Base-by-base conservation (phyloP, 2,329 filamentous ascomycete species). In the Raffaelea arxii region DNA sequence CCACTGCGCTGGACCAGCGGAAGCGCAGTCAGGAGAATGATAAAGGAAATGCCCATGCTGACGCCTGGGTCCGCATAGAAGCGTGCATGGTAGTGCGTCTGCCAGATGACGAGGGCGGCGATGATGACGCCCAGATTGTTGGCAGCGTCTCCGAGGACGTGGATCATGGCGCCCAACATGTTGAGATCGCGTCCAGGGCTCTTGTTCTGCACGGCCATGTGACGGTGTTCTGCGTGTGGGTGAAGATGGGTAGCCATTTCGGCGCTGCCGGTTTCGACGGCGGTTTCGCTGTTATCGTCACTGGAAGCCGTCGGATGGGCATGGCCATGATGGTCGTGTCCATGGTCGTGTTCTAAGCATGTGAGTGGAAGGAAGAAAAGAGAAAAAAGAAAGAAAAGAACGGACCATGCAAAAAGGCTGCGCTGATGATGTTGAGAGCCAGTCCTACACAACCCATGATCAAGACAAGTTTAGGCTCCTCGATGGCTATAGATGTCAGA, bases 71-170 rank as follows among this genome's bases (percentile, higher is more conserved):
- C 85, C 5, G 80, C 82, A 54, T 88, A 89, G 65, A 75, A 86
- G 27, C 81, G 70, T 4, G 62, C 68, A 1, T 74, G 66, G 25
- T 74, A 78, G 25, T 71, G 58, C 0, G 74, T 68, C 47, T 80
- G 67, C 84, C 82, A 87, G 59, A 89, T 83, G 25, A 86, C 69
- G 2, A 82, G 56, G 0, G 81, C 82, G 1, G 83, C 75, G 30
- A 82, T 66, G 42, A 88, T 86, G 49, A 90, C 84, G 10, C 83
- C 84, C 11, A 88, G 61, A 54, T 90, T 90, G 64, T 88, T 89
- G 51, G 84, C 69, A 5, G 82, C 82, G 56, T 90, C 85, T 25
- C 83, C 80, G 3, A 85, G 56, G 23, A 89, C 75, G 55, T 90
- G 85, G 14, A 86, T 63, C 11, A 89, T 57, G 1, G 86, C 82